Evolutionary conservation across 176 grass and related monocot species (phyloP).

Genomic region (Urochloa ruziziensis): DNA sequence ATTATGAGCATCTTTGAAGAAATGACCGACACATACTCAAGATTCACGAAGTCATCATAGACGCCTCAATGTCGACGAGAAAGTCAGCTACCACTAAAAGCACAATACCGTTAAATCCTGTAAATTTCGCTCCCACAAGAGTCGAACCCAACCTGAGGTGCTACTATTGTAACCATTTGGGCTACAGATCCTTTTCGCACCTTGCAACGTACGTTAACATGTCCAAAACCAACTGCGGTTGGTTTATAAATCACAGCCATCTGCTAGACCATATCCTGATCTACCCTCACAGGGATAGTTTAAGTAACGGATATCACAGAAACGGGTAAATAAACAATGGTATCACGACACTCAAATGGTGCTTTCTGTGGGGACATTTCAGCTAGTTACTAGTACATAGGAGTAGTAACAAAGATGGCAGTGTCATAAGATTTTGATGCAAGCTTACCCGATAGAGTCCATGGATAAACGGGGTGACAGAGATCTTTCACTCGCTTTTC

Average conservation of each 20-base stretch:
- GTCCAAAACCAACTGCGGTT: neutral
- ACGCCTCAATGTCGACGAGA: too few species aligned
- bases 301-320: neutral
- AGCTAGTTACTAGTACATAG: neutral
- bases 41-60: too few species aligned
- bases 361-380: neutral
- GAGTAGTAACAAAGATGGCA: neutral
- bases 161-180: too few species aligned
- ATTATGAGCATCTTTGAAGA: too few species aligned
- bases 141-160: too few species aligned
- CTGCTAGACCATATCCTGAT: neutral
- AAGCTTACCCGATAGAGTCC: neutral
- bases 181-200: too few species aligned
- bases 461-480: conserved; percentile 16
- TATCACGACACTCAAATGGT: neutral
- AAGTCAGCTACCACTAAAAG: too few species aligned
- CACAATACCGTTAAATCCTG: too few species aligned
- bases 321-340: too few species aligned
- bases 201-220: too few species aligned
- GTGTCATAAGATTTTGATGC: neutral
- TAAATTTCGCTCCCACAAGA: too few species aligned
- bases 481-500: neutral
- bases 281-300: neutral
- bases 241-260: neutral
- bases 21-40: too few species aligned